Percentiles rank a stretch among this genome's conserved stretches.
Conservation (phyloP, 305 asterid species). For the Stenogyne calaminthoides region DNA sequence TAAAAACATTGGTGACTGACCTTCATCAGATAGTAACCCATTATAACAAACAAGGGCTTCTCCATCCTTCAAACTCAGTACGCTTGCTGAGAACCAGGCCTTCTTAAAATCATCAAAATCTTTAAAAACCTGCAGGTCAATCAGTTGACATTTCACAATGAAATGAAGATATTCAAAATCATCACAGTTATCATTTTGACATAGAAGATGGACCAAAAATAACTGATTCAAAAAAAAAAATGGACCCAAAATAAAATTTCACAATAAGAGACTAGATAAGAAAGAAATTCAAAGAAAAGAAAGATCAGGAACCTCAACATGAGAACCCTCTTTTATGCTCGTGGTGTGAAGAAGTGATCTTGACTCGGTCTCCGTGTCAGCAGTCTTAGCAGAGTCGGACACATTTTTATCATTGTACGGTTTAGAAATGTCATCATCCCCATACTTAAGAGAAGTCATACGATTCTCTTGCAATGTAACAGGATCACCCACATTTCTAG, state of each 20-base stretch:
- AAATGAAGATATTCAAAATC: slow-evolving; percentile 6
- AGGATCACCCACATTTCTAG: slow-evolving; percentile 44
- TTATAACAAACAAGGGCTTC: slow-evolving; percentile 76
- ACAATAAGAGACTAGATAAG: slow-evolving; percentile 15
- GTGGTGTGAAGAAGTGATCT: slow-evolving; percentile 35
- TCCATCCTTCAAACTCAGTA: slow-evolving; percentile 64
- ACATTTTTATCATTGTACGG: slow-evolving; percentile 44
- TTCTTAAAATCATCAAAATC: slow-evolving; percentile 61
- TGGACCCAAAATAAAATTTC: slow-evolving; percentile 12
- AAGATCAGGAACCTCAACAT: slow-evolving; percentile 73
- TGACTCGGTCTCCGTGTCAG: slow-evolving; percentile 46
- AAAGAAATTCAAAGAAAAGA: slow-evolving; percentile 19
- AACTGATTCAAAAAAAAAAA: background rate
- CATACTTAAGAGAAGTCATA: slow-evolving; percentile 38
- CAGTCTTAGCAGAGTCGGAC: slow-evolving; percentile 40
- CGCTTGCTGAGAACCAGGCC: slow-evolving; percentile 83
- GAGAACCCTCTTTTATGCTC: slow-evolving; percentile 67
- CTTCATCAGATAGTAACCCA: slow-evolving; percentile 63
- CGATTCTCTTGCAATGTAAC: slow-evolving; percentile 39
- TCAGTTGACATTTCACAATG: slow-evolving; percentile 22
- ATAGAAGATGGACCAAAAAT: slow-evolving; percentile 6
- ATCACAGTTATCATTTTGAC: background rate
- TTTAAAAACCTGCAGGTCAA: slow-evolving; percentile 70
- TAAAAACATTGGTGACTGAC: slow-evolving; percentile 48
- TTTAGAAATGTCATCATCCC: slow-evolving; percentile 48